These are phyloP conservation scores for Euphorbia schlechtendalii DNA, from an alignment of 441 rosid species.

Conservation along the genomic window DNA sequence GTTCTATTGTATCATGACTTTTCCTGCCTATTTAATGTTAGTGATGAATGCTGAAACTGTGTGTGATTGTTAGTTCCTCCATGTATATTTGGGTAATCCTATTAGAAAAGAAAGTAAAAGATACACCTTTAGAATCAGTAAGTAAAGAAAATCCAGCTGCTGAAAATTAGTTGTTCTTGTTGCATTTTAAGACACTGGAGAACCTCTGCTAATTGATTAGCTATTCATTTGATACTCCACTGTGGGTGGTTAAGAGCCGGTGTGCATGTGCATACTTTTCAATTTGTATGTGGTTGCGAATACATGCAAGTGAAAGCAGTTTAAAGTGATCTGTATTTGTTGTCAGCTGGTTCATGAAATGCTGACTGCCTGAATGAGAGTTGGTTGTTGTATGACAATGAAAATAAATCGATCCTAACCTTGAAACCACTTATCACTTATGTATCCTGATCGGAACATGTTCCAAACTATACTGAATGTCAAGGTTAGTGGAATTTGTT, in stretches of 20 bases:
- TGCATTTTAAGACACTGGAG: not conserved
- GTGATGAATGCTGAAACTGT: not conserved
- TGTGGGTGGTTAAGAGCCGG: not conserved
- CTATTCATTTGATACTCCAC: not conserved
- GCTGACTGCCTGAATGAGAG: not conserved
- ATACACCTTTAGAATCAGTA: not conserved
- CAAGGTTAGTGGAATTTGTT: not conserved
- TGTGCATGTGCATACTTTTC: not conserved
- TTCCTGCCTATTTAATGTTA: not conserved
- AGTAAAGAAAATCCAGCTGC: not conserved
- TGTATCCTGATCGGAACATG: not conserved
- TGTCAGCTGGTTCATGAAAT: not conserved
- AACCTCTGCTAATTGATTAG: not conserved
- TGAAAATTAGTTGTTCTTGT: not conserved
- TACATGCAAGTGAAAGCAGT: not conserved
- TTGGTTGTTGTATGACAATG: no score
- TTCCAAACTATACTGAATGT: not conserved
- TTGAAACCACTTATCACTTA: not conserved
- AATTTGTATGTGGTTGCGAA: not conserved
- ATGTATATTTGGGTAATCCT: not conserved
- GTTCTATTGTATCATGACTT: not conserved
- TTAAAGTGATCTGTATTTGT: not conserved
- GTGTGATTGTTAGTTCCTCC: not conserved
- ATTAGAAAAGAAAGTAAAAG: not conserved
- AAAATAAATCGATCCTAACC: not conserved